Conservation (phyloP, 2,329 filamentous ascomycete genomes). For the Biscogniauxia sp. region DNA sequence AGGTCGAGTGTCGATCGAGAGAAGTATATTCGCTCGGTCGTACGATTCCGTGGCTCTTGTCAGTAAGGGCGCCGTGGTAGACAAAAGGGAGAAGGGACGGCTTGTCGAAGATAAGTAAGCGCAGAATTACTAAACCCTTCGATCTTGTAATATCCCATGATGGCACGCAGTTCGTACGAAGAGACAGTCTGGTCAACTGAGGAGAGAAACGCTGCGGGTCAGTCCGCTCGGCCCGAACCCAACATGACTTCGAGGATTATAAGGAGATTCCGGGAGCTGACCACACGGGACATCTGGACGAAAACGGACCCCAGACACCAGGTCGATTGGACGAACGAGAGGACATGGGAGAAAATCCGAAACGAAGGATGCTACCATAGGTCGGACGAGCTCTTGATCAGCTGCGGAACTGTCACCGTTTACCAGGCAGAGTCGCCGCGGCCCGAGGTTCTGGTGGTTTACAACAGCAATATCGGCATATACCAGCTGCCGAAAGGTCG, state of each 20-base stretch:
- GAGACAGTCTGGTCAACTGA: constrained; percentile 11
- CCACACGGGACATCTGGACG: constrained; percentile 21
- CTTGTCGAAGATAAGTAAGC: not conserved
- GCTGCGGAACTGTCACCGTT: constrained; percentile 47
- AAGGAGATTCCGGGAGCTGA: constrained; percentile 21
- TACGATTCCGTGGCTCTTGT: no score
- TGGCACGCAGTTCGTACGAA: constrained; percentile 22
- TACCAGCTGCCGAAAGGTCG: constrained; percentile 49
- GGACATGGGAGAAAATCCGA: constrained; percentile 30
- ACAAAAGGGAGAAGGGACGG: not conserved
- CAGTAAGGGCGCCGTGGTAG: no score
- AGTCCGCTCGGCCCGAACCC: constrained; percentile 10
- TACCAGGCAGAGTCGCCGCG: constrained; percentile 28
- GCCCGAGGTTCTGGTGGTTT: constrained; percentile 41
- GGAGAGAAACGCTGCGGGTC: constrained; percentile 12
- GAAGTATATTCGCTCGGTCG: no score
- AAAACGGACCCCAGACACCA: constrained; percentile 18
- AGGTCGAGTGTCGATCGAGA: no score
- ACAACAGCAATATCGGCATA: constrained; percentile 41
- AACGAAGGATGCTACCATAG: constrained; percentile 35
- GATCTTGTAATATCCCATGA: constrained; percentile 1
- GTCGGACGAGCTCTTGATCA: constrained; percentile 43
- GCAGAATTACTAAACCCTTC: no score
- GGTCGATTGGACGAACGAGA: constrained; percentile 29
- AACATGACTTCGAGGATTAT: constrained; percentile 13